phyloP scores from a whole-genome alignment of 108 stramenopile genomes.

The Cyclotella kingstonii region DNA sequence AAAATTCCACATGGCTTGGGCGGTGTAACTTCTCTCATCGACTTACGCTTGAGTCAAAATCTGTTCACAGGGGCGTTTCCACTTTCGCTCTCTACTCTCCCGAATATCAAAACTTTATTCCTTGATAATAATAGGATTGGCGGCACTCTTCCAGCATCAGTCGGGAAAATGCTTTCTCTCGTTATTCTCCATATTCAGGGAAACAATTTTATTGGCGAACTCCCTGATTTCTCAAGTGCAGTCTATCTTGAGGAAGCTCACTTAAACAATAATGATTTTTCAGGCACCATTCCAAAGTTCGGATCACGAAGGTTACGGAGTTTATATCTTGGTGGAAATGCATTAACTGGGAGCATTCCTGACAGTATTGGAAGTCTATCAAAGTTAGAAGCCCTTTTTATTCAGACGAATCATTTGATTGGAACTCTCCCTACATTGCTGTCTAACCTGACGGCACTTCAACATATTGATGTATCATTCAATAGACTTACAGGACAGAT shows the following conservation, averaged over 20 bases:
- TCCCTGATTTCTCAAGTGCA: slow-evolving; percentile 30
- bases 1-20: slow-evolving; percentile 46
- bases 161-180: slow-evolving; percentile 21
- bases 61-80: slow-evolving; percentile 35
- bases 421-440: slow-evolving; percentile 32
- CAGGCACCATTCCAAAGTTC: slow-evolving; percentile 34
- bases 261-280: slow-evolving; percentile 29
- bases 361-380: slow-evolving; percentile 26
- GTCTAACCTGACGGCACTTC: slow-evolving; percentile 26
- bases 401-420: slow-evolving; percentile 32
- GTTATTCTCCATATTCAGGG: slow-evolving; percentile 28
- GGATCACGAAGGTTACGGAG: slow-evolving; percentile 37
- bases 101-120: slow-evolving; percentile 24
- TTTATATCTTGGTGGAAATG: slow-evolving; percentile 46
- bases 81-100: slow-evolving; percentile 27
- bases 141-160: slow-evolving; percentile 21
- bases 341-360: slow-evolving; percentile 50
- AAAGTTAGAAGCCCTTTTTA: slow-evolving; percentile 37
- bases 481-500: slow-evolving; percentile 43
- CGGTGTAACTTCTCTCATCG: slow-evolving; percentile 27
- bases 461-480: slow-evolving; percentile 27
- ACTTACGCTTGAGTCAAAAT: slow-evolving; percentile 43
- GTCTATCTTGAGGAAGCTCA: slow-evolving; percentile 28
- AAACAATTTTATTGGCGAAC: slow-evolving; percentile 31
- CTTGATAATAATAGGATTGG: slow-evolving; percentile 37